Evolutionary conservation across 2,329 filamentous ascomycete species (phyloP).

Genomic region (Cercospora sesami): DNA sequence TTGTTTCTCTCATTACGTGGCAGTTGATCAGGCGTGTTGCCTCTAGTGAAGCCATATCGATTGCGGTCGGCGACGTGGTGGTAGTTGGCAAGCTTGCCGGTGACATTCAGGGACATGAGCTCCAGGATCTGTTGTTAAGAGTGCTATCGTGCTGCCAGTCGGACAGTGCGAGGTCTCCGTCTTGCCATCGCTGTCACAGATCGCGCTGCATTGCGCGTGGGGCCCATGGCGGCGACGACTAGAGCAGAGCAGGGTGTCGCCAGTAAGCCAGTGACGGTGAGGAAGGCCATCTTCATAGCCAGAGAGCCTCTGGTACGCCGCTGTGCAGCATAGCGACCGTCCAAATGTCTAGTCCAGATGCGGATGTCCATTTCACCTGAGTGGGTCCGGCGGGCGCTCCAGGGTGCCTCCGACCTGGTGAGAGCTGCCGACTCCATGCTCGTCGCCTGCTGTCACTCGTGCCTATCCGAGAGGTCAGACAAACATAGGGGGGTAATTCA

Average conservation of each 20-base stretch:
- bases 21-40: background rate
- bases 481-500: background rate
- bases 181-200: background rate
- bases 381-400: background rate
- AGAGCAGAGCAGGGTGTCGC: background rate
- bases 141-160: background rate
- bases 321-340: background rate
- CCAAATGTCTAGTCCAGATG: background rate
- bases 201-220: background rate
- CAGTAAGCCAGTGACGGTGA: background rate
- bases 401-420: background rate
- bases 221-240: background rate
- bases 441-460: slow-evolving; percentile 12
- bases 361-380: background rate
- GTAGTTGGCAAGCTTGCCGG: background rate
- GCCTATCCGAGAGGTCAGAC: background rate
- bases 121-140: background rate
- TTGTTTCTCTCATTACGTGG: background rate
- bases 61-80: background rate
- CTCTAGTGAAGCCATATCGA: background rate
- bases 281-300: background rate
- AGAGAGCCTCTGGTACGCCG: background rate
- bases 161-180: background rate
- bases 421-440: background rate
- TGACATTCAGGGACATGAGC: background rate